Conservation (phyloP, 169 alveolate genomes). For the Cryptosporidium sp. region DNA sequence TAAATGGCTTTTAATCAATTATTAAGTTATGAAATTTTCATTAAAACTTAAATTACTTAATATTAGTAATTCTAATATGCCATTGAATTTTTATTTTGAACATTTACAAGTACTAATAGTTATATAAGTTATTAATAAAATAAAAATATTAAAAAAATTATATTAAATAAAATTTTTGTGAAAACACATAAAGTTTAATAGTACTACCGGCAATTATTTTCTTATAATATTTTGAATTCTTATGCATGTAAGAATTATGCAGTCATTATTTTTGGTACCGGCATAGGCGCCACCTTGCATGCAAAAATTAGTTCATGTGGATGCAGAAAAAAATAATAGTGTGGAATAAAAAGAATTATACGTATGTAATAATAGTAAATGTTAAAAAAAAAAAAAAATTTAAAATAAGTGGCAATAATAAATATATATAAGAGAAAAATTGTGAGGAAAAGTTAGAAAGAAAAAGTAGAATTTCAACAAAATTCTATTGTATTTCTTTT, state of each 20-base stretch:
- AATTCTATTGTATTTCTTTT: background rate
- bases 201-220: background rate
- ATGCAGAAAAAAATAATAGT: constrained; percentile 39
- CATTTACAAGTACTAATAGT: too few relatives aligned
- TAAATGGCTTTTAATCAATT: too few relatives aligned
- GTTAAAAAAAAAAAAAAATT: background rate
- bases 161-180: too few relatives aligned
- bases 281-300: constrained; percentile 60
- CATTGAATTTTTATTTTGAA: too few relatives aligned
- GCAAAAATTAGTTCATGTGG: constrained; percentile 60
- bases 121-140: too few relatives aligned
- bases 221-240: too few relatives aligned
- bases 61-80: too few relatives aligned
- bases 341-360: constrained; percentile 73
- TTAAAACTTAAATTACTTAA: too few relatives aligned
- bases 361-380: constrained; percentile 27
- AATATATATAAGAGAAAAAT: background rate
- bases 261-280: constrained; percentile 38
- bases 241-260: background rate
- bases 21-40: too few relatives aligned
- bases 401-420: background rate
- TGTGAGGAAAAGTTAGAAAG: background rate
- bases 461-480: background rate
- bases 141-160: too few relatives aligned
- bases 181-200: background rate